Base-by-base conservation (phyloP, 331 rosid genomes). In the Acacia concinna region DNA sequence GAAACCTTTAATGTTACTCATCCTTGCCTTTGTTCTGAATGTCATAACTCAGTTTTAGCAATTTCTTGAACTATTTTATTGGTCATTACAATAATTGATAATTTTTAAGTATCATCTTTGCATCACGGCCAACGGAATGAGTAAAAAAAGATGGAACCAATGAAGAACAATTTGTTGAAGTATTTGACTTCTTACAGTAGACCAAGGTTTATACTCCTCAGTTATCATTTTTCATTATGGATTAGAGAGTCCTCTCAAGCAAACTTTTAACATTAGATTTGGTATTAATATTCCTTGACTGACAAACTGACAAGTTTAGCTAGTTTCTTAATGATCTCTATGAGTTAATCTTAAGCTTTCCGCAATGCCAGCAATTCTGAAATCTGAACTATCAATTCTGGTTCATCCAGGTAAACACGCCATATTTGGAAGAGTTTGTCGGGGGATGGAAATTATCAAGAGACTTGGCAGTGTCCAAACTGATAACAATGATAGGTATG, bases 401-500 rank as follows among this genome's bases (percentile, higher is more conserved):
- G 68, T 54, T 87, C 59, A n/a, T 83, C 71, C 92, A 96, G 98
- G 99, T 78, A 96, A 96, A 40, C 99, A 96, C 87, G 89, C 99
- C 76, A 91, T 96, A 82, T 96, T 96, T 76, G 99, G 98, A 82
- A 88, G 99, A 86, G 92, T 93, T 25, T 85, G 94, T 71, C 63
- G 23, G 54, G 99, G 99, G 75, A 96, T 96, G 99, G 98, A 96
- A 84, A 88, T 93, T 66, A 89, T 96, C 89, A 96, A 93, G 86
- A 89, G 97, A 83, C 99, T 96, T 76, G 97, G 98, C 78, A 96
- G 98, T 59, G 90, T 96, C 79, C 99, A 93, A 83, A 96, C 99
- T 56, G 99, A 96, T 83, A 96, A 88, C 86, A 96, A 64, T 80
- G 99, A 96, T 74, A 90, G 99, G 99, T 93, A 84, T 78, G 82